These are phyloP conservation scores for Fusarium solani-melongenae DNA, from an alignment of 2,329 filamentous ascomycete species.

Conservation along the genomic window DNA sequence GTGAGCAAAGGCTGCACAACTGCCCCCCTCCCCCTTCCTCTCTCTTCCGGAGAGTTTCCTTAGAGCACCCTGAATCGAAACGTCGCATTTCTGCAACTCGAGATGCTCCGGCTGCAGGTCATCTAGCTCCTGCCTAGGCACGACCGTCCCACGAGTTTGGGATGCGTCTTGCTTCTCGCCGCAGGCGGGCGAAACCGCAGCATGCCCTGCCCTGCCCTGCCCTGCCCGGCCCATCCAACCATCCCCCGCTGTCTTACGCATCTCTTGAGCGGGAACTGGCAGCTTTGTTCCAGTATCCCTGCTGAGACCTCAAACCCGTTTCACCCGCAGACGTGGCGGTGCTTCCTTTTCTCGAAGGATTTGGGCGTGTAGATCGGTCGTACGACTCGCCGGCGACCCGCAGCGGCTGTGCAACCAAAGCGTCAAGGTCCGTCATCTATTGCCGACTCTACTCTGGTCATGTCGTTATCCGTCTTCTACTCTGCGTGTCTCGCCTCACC, in stretches of 20 bases:
- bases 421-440: constrained; percentile 17
- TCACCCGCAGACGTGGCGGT: constrained; percentile 32
- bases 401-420: constrained; percentile 22
- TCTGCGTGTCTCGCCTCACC: background rate
- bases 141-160: constrained; percentile 34
- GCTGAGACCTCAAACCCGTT: constrained; percentile 20
- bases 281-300: constrained; percentile 9
- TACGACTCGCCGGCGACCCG: constrained; percentile 24
- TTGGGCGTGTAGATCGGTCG: constrained; percentile 23
- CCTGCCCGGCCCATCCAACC: background rate
- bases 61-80: constrained; percentile 17
- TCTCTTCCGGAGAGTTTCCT: constrained; percentile 6
- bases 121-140: constrained; percentile 28
- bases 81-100: constrained; percentile 35
- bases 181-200: constrained; percentile 1
- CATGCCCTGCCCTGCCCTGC: background rate
- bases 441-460: constrained; percentile 11
- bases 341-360: constrained; percentile 41
- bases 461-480: constrained; percentile 11
- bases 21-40: background rate
- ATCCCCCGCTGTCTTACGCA: constrained; percentile 9
- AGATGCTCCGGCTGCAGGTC: constrained; percentile 42
- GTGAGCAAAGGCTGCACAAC: background rate
- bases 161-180: constrained; percentile 19
- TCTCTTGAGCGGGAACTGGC: constrained; percentile 19